Base-by-base conservation (phyloP, 805 yeast genomes). In the Candida dajiaensis region DNA sequence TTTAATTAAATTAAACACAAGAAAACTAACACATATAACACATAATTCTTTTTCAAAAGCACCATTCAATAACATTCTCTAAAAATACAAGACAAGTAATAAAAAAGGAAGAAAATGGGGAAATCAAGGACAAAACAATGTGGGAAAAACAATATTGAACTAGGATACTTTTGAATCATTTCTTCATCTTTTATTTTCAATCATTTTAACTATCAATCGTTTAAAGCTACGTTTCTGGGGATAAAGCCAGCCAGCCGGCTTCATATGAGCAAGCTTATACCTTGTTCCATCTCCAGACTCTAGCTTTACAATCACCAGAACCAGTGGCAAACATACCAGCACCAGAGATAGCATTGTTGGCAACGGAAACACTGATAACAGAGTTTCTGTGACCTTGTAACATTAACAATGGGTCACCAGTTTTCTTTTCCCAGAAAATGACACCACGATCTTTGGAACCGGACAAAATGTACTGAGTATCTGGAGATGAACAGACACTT, bases 361-460 rank as follows among this genome's bases (percentile, higher is more conserved):
- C 82, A 20, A 94, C 96, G 42, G 96, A 89, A 36, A 92, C 98
- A 46, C 92, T 83, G 56, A 92, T 92, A 41, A 94, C 98, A 10
- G 96, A 86, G 72, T 92, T 92, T 65, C 94, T 82, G 67, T 92
- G 98, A 31, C 98, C 98, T 71, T 89, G 97, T 58, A 94, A 76
- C 96, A 90, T 89, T 62, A 92, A 76, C 67, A 89, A 80, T 45
- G 96, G 95, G 67, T 88, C 90, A 52, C 97, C 97, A 13, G 90
- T 80, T 40, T 75, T 72, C 57, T 90, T 90, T 65, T 92, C 97
- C 99, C 99, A 92, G 72, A 92, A 85, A 52, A 90, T 85, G 46
- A 92, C 97, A 45, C 97, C 97, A 59, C 97, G 83, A 72, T 92
- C 99, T 67, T 92, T 92, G 28, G 97, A 89, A 45, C 98, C 98